These are phyloP conservation scores for Ceratobasidium sp. DNA, from an alignment of 1,284 basidiomycete species.

Conservation along the genomic window DNA sequence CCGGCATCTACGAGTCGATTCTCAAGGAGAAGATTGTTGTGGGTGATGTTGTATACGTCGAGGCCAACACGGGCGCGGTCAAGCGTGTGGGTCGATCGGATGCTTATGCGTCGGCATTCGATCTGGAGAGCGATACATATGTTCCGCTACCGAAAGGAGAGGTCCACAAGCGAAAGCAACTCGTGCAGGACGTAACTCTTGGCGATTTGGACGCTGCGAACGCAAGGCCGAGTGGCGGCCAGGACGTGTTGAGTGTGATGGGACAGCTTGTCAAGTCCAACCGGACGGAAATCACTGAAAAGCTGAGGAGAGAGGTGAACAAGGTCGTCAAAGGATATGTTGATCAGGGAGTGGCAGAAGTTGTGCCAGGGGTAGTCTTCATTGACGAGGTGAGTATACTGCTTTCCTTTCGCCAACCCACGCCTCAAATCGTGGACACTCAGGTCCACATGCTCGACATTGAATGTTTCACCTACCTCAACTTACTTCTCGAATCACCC, in stretches of 20 bases:
- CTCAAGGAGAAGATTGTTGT: slow-evolving; percentile 98
- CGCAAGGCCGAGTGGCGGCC: slow-evolving; percentile 92
- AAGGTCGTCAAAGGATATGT: slow-evolving; percentile 99
- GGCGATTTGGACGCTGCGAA: slow-evolving; percentile 98
- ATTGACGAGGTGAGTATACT: slow-evolving; percentile 88
- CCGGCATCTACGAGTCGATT: slow-evolving; percentile 96
- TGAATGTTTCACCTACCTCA: slow-evolving; percentile 99
- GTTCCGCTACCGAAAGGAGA: slow-evolving; percentile 98
- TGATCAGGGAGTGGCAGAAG: slow-evolving; percentile 97
- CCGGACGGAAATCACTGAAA: slow-evolving; percentile 97
- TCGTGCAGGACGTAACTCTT: slow-evolving; percentile 97
- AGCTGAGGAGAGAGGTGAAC: slow-evolving; percentile 95
- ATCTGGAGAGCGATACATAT: slow-evolving; percentile 98
- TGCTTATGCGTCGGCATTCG: slow-evolving; percentile 98
- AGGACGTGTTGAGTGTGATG: slow-evolving; percentile 99
- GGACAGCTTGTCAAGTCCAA: slow-evolving; percentile 95
- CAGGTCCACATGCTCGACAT: slow-evolving; percentile 99
- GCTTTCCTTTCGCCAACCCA: not conserved
- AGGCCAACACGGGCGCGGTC: slow-evolving; percentile 94
- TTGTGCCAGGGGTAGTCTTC: slow-evolving; percentile 97
- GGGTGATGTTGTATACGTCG: slow-evolving; percentile 97
- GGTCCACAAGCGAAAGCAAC: slow-evolving; percentile 97
- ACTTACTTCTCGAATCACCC: slow-evolving; percentile 93
- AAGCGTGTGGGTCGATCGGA: slow-evolving; percentile 98
- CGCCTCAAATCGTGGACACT: not conserved